phyloP scores from a whole-genome alignment of 306 rosid species.

The Castanea mollissima region DNA sequence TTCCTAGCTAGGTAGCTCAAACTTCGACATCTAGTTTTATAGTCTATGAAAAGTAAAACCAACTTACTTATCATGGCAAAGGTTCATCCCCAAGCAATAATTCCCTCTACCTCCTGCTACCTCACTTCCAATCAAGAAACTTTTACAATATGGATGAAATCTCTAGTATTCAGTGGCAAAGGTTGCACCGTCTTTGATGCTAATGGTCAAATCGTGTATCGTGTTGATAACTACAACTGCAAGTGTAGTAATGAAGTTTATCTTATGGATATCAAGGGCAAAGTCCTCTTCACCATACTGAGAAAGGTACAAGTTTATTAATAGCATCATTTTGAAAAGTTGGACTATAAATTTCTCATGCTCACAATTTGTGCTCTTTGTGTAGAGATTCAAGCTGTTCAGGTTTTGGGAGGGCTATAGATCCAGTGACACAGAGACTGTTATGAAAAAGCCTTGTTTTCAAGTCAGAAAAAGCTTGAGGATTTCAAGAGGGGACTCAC shows the following conservation, averaged over 20 bases:
- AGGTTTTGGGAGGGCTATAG: slow-evolving; percentile 67
- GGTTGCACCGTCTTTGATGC: slow-evolving; percentile 76
- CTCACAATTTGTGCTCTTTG: neutral
- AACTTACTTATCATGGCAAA: slow-evolving; percentile 32
- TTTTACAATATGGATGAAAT: slow-evolving; percentile 82
- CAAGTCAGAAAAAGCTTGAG: slow-evolving; percentile 34
- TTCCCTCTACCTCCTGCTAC: slow-evolving; percentile 28
- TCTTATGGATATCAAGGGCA: slow-evolving; percentile 70
- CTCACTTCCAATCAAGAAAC: slow-evolving; percentile 59
- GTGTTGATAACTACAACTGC: slow-evolving; percentile 65
- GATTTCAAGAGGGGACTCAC: slow-evolving; percentile 38
- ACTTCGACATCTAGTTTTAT: slow-evolving; percentile 21
- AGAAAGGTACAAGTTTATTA: slow-evolving; percentile 41
- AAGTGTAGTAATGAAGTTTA: slow-evolving; percentile 47
- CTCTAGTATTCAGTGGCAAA: slow-evolving; percentile 54
- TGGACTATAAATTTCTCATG: neutral
- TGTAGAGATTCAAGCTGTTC: slow-evolving; percentile 44
- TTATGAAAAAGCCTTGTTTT: slow-evolving; percentile 45
- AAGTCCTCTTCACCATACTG: slow-evolving; percentile 47
- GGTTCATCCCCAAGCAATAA: slow-evolving; percentile 44
- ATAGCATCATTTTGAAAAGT: neutral
- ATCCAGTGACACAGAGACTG: slow-evolving; percentile 28
- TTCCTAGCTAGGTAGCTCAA: slow-evolving; percentile 19
- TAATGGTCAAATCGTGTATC: slow-evolving; percentile 52
- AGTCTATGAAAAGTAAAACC: neutral